Percentiles rank a stretch among this genome's conserved stretches.
Evolutionary conservation across 2,329 filamentous ascomycete genomes (phyloP).

Genomic region (Fusarium sp.): DNA sequence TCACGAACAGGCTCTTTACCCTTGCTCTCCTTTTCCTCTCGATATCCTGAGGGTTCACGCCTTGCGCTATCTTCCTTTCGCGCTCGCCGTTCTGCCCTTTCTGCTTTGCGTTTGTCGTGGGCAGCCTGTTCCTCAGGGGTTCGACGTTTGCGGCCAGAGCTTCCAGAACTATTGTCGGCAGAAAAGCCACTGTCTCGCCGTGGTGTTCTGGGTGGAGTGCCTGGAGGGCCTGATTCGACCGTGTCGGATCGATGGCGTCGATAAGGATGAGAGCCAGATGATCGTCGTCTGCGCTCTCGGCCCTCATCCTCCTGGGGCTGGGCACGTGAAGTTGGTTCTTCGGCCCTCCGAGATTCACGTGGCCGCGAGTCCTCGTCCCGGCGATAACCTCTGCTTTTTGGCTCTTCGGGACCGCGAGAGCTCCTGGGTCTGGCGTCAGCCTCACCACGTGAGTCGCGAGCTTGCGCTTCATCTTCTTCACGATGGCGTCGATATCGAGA

Average conservation of each 20-base stretch:
- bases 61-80: constrained; percentile 37
- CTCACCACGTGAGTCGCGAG: constrained; percentile 26
- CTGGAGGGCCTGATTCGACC: constrained; percentile 45
- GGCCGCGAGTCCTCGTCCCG: constrained; percentile 33
- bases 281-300: constrained; percentile 27
- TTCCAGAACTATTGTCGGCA: constrained; percentile 49
- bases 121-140: constrained; percentile 59
- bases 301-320: constrained; percentile 32
- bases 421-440: constrained; percentile 20
- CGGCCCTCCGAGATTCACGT: constrained; percentile 16
- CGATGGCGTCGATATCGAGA: constrained; percentile 27
- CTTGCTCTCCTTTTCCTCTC: constrained; percentile 36
- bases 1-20: constrained; percentile 42
- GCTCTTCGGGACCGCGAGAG: constrained; percentile 25
- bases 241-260: constrained; percentile 52
- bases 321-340: constrained; percentile 17
- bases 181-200: constrained; percentile 58
- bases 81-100: constrained; percentile 47
- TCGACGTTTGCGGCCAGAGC: constrained; percentile 48
- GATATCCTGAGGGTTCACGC: constrained; percentile 24
- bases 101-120: constrained; percentile 59
- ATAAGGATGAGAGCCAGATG: constrained; percentile 43
- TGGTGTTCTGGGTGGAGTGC: constrained; percentile 50
- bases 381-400: constrained; percentile 19
- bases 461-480: constrained; percentile 27